Conservation (phyloP, 148 eudicot species). For the Nepenthes mirabilis region DNA sequence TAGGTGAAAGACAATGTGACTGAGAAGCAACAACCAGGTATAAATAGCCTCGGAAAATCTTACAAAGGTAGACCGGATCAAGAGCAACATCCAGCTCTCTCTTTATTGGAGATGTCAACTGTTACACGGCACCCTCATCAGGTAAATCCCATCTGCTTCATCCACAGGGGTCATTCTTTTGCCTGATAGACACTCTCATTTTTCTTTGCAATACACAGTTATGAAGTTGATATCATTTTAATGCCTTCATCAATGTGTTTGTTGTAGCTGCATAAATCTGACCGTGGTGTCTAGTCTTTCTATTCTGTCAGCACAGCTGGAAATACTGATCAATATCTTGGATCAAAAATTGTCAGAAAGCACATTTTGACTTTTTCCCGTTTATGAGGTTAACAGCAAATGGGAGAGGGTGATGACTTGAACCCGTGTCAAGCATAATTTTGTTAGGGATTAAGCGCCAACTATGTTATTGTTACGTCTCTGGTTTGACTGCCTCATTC, state of each 20-base stretch:
- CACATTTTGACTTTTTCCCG: conserved; percentile 35
- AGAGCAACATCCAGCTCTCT: no score
- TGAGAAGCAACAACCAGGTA: no score
- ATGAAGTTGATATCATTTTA: conserved; percentile 71
- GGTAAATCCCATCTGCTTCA: conserved; percentile 72
- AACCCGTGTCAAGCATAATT: no score
- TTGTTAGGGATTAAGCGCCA: no score
- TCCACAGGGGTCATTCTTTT: conserved; percentile 95
- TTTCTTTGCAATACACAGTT: conserved; percentile 32
- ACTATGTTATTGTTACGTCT: no score
- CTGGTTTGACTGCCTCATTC: conserved; percentile 40
- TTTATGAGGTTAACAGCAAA: no score
- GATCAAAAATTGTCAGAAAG: conserved; percentile 56
- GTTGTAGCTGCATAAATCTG: conserved; percentile 82
- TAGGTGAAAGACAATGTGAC: no score
- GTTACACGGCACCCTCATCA: conserved; percentile 1
- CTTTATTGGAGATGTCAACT: no score
- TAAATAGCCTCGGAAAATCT: no score
- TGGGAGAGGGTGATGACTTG: no score
- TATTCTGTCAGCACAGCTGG: conserved; percentile 46
- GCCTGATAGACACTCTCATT: conserved; percentile 83
- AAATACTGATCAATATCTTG: conserved; percentile 76
- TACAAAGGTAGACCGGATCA: no score
- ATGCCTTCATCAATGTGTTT: conserved; percentile 95
- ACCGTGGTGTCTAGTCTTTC: conserved; percentile 56